Evolutionary conservation across 495 filamentous ascomycete species (phyloP).

Genomic region (Penicillium paradoxum): DNA sequence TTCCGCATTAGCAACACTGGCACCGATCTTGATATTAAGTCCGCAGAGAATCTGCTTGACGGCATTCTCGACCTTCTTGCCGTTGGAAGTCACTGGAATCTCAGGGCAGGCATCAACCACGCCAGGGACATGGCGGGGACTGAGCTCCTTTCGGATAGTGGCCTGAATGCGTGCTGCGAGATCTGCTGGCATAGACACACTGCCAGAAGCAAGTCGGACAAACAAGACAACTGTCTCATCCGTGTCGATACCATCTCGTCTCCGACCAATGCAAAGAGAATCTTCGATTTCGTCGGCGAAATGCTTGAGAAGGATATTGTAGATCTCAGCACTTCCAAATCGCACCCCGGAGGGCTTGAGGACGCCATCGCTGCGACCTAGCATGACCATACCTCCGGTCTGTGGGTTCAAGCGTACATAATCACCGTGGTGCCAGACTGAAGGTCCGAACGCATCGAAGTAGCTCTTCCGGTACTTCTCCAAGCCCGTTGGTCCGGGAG

Average conservation of each 20-base stretch:
- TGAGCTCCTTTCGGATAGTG: conserved; percentile 66
- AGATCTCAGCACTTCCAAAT: conserved; percentile 88
- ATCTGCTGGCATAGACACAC: conserved; percentile 26
- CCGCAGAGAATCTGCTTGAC: conserved; percentile 94
- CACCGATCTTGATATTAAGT: conserved; percentile 74
- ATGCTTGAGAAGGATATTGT: conserved; percentile 79
- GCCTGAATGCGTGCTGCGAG: conserved; percentile 57
- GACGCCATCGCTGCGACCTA: conserved; percentile 85
- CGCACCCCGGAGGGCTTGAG: conserved; percentile 83
- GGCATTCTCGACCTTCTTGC: conserved; percentile 91
- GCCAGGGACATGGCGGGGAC: conserved; percentile 78
- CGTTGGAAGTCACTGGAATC: conserved; percentile 84
- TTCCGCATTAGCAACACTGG: conserved; percentile 78
- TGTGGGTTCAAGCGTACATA: conserved; percentile 72
- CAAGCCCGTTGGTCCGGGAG: conserved; percentile 56
- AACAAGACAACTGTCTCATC: conserved; percentile 89
- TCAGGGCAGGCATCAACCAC: conserved; percentile 74
- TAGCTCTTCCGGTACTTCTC: conserved; percentile 76
- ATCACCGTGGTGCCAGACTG: conserved; percentile 92
- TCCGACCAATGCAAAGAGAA: conserved; percentile 75
- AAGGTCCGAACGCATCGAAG: conserved; percentile 70
- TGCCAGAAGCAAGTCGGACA: conserved; percentile 56
- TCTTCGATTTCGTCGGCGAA: conserved; percentile 76
- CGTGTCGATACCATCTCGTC: conserved; percentile 59
- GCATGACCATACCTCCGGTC: conserved; percentile 77